Evolutionary conservation across 805 yeast genomes (phyloP).

Genomic region (Wickerhamomyces alni): DNA sequence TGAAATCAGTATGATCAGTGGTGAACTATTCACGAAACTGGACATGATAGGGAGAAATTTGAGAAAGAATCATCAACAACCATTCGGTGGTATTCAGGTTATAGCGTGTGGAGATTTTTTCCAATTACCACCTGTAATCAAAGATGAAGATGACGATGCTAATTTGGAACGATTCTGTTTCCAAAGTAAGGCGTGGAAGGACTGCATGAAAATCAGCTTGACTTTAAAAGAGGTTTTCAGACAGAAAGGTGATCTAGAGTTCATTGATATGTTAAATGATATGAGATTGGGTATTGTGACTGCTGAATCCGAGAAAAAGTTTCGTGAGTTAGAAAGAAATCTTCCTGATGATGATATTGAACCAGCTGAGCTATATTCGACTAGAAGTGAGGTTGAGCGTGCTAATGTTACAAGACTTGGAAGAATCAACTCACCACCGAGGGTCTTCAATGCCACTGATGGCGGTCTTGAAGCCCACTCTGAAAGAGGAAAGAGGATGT

Average conservation of each 20-base stretch:
- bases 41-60: conserved; percentile 52
- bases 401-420: conserved; percentile 52
- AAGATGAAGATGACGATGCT: conserved; percentile 26
- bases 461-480: conserved; percentile 41
- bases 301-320: conserved; percentile 40
- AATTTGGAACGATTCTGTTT: conserved; percentile 49
- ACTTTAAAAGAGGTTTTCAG: conserved; percentile 63
- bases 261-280: conserved; percentile 70
- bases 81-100: conserved; percentile 80
- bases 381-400: conserved; percentile 62
- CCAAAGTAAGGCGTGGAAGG: conserved; percentile 58
- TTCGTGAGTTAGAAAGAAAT: conserved; percentile 45
- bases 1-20: conserved; percentile 80
- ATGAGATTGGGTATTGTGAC: conserved; percentile 60
- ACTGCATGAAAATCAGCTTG: conserved; percentile 49
- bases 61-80: conserved; percentile 33
- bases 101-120: conserved; percentile 78
- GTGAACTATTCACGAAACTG: conserved; percentile 55
- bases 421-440: conserved; percentile 37
- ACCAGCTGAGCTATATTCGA: conserved; percentile 72
- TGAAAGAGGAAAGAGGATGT: conserved; percentile 36
- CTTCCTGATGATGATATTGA: conserved; percentile 52
- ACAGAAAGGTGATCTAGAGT: conserved; percentile 66
- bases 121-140: conserved; percentile 70
- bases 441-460: conserved; percentile 46